These are phyloP conservation scores for Musa balbisiana DNA, from an alignment of 202 grass and related monocot species.

Conservation along the genomic window DNA sequence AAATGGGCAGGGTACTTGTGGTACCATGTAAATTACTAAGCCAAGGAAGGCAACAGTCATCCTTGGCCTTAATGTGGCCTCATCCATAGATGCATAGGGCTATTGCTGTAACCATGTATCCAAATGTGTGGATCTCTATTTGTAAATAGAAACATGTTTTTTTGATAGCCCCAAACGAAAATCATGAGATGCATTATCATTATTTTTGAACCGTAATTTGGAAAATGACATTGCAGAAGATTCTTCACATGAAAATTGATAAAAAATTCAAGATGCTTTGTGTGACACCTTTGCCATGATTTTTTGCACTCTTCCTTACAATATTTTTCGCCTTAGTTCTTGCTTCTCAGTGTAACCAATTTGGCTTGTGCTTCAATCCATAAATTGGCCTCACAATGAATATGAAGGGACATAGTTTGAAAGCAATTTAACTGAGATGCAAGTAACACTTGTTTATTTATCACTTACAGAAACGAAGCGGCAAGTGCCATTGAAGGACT, in stretches of 20 bases:
- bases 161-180: not conserved
- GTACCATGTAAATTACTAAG: no score
- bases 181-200: not conserved
- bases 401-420: not conserved
- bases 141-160: not conserved
- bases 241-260: not conserved
- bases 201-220: not conserved
- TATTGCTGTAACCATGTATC: no score
- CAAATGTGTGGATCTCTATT: no score
- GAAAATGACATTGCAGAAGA: not conserved
- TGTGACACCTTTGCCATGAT: not conserved
- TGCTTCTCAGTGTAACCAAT: not conserved
- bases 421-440: not conserved
- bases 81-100: no score
- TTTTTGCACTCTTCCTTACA: not conserved
- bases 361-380: not conserved
- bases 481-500: slow-evolving; percentile 62
- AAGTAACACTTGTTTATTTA: slow-evolving; percentile 25
- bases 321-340: not conserved
- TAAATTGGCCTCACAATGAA: not conserved
- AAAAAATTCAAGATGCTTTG: not conserved
- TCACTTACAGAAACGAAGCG: slow-evolving; percentile 32
- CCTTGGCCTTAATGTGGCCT: no score
- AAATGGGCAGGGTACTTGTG: no score
- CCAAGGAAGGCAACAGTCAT: no score